These are phyloP conservation scores for Leucocoprinus sp. DNA, from an alignment of 768 basidiomycete genomes.

Conservation along the genomic window DNA sequence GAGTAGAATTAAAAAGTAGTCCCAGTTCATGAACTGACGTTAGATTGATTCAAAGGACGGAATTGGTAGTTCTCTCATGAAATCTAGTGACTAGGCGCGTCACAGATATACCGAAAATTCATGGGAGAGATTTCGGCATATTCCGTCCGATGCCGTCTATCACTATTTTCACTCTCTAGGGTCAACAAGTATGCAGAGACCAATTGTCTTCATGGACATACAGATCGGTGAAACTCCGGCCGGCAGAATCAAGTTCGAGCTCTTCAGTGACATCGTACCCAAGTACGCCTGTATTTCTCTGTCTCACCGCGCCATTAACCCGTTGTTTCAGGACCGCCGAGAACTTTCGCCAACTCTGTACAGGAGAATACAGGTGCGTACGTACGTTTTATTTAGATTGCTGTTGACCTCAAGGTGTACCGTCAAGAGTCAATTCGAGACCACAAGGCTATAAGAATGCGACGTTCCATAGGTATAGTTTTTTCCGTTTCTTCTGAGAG, in stretches of 20 bases:
- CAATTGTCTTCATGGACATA: conserved; percentile 95
- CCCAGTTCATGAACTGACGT: no score
- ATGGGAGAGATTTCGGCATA: no score
- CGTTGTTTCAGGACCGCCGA: conserved; percentile 71
- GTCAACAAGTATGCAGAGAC: conserved; percentile 50
- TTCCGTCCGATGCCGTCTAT: no score
- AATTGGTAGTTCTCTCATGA: no score
- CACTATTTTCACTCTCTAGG: no score
- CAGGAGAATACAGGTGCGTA: not conserved
- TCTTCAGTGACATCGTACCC: conserved; percentile 92
- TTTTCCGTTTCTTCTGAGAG: conserved; percentile 2
- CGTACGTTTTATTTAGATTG: not conserved
- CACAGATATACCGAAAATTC: no score
- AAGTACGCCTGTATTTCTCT: conserved; percentile 48
- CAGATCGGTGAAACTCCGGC: conserved; percentile 95
- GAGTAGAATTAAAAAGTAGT: no score
- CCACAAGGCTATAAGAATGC: conserved; percentile 89
- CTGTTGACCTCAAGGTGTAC: conserved; percentile 6
- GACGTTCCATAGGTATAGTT: conserved; percentile 80
- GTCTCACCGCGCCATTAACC: not conserved
- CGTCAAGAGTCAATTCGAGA: conserved; percentile 56
- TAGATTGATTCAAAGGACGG: no score
- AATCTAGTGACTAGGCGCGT: no score
- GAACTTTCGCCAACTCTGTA: conserved; percentile 49
- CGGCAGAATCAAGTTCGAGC: conserved; percentile 93